Conservation (phyloP, 108 stramenopile species). For the Mayamaea pseudoterrestris region DNA sequence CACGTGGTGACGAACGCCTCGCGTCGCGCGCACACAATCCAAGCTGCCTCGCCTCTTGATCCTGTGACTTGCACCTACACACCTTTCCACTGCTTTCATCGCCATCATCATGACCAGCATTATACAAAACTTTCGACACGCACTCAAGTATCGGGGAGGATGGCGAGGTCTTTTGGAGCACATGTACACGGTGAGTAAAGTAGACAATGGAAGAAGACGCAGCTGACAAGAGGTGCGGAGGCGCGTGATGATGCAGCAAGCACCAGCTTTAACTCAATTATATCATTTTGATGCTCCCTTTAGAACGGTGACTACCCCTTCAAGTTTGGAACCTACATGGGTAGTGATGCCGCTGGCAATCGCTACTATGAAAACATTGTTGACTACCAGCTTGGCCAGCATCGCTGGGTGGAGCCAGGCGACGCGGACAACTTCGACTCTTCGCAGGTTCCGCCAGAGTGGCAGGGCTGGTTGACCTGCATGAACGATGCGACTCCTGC, state of each 20-base stretch:
- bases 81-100: not conserved
- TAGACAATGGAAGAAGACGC: not conserved
- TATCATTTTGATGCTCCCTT: not conserved
- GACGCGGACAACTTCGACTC: slow-evolving; percentile 86
- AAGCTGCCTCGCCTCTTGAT: no score
- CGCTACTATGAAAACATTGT: slow-evolving; percentile 92
- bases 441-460: slow-evolving; percentile 79
- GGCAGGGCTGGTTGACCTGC: slow-evolving; percentile 93
- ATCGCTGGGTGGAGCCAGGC: slow-evolving; percentile 93
- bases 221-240: no score
- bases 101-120: slow-evolving; percentile 52
- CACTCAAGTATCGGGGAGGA: slow-evolving; percentile 79
- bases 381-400: slow-evolving; percentile 89
- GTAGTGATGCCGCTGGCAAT: slow-evolving; percentile 83
- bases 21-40: no score
- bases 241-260: no score
- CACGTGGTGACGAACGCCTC: no score
- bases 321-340: slow-evolving; percentile 94
- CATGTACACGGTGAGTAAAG: slow-evolving; percentile 78
- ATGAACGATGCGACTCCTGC: slow-evolving; percentile 77
- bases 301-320: slow-evolving; percentile 91
- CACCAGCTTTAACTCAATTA: no score
- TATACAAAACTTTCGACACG: slow-evolving; percentile 45
- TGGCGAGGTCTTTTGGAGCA: slow-evolving; percentile 80
- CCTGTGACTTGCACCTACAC: not conserved